Percentiles rank a stretch among this genome's conserved stretches.
These are phyloP conservation scores for Turritis glabra DNA, from an alignment of 345 rosid genomes.

Conservation along the genomic window DNA sequence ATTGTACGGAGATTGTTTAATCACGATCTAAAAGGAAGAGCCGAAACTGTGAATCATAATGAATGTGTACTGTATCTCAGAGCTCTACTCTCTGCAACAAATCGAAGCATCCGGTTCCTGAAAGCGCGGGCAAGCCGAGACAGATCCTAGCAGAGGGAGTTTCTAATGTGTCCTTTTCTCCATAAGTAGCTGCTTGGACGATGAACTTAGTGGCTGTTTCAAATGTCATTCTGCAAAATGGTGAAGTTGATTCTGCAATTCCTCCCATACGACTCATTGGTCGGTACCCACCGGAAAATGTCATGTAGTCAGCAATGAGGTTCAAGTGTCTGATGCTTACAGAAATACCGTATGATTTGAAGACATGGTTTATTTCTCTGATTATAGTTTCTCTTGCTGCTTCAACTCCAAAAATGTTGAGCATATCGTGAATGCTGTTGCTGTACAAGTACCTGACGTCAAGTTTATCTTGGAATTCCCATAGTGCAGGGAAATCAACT, in stretches of 20 bases:
- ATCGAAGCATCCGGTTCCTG: conserved; percentile 93
- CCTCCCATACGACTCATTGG: conserved; percentile 93
- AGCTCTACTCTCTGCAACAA: conserved; percentile 58
- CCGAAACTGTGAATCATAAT: background rate
- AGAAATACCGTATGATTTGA: conserved; percentile 73
- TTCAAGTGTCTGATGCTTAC: conserved; percentile 78
- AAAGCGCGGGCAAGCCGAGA: conserved; percentile 84
- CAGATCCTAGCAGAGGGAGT: conserved; percentile 88
- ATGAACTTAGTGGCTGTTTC: conserved; percentile 93
- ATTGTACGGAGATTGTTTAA: background rate
- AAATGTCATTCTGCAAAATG: conserved; percentile 86
- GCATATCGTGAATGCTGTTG: conserved; percentile 76
- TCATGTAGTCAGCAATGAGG: conserved; percentile 92
- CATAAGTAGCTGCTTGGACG: conserved; percentile 79
- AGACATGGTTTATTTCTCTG: conserved; percentile 79
- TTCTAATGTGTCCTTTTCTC: conserved; percentile 69
- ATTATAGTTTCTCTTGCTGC: conserved; percentile 92
- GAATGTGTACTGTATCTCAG: background rate
- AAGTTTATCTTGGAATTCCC: conserved; percentile 69
- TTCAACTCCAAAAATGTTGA: conserved; percentile 83
- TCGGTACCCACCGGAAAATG: conserved; percentile 79
- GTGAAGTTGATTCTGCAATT: conserved; percentile 75
- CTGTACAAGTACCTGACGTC: conserved; percentile 81
- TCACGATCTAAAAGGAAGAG: background rate
- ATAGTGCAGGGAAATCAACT: conserved; percentile 66